Evolutionary conservation across 1,139 yeast species (phyloP).

Genomic region (Taphrina betulina): DNA sequence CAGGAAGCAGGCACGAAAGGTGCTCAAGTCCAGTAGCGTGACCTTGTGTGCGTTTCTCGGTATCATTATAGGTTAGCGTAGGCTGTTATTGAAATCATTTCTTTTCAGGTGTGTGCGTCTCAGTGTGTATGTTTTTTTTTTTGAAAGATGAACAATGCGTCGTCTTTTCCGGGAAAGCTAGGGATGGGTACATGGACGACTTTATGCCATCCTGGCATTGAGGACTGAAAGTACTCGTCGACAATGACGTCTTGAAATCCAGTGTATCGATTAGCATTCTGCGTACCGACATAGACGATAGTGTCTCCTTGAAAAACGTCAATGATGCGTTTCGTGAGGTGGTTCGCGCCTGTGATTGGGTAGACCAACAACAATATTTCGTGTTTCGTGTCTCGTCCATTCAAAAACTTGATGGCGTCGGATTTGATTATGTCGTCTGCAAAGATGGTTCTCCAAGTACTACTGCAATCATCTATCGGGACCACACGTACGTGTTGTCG

Average conservation of each 20-base stretch:
- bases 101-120: too few relatives aligned
- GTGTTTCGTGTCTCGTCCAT: conserved; percentile 11
- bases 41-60: too few relatives aligned
- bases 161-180: conserved; percentile 28
- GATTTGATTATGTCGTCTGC: conserved; percentile 4
- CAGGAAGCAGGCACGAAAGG: conserved; percentile 28
- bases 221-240: conserved; percentile 5
- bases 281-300: conserved; percentile 25
- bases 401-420: conserved; percentile 14
- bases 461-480: conserved; percentile 11
- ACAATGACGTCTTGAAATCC: conserved; percentile 17
- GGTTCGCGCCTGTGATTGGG: conserved; percentile 13
- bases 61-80: too few relatives aligned
- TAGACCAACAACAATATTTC: conserved; percentile 24
- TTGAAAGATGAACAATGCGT: conserved; percentile 15
- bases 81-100: too few relatives aligned
- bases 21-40: too few relatives aligned
- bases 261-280: conserved; percentile 26
- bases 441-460: conserved; percentile 19
- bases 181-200: conserved; percentile 9
- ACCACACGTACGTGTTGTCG: conserved; percentile 1
- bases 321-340: conserved; percentile 11
- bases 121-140: too few relatives aligned
- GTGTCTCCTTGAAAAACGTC: conserved; percentile 16
- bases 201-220: conserved; percentile 9